These are phyloP conservation scores for Globisporangium paddicum DNA, from an alignment of 352 stramenopile genomes.

Conservation along the genomic window DNA sequence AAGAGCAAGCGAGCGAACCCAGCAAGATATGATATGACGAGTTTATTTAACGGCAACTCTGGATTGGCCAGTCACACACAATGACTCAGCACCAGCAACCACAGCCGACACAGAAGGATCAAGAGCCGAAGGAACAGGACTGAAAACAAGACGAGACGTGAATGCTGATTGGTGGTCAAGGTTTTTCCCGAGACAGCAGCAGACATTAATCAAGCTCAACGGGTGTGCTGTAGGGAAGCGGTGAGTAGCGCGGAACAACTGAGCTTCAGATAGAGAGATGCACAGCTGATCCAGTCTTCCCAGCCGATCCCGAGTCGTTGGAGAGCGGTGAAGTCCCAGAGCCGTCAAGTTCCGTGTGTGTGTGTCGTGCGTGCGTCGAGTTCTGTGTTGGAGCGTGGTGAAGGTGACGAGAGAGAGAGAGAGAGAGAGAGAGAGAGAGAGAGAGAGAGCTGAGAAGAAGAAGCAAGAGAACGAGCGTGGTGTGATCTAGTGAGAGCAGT, in stretches of 20 bases:
- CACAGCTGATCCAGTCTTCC: too few relatives aligned
- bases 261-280: not conserved
- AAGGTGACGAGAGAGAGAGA: not conserved
- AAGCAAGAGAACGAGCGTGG: not conserved
- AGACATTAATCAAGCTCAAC: too few relatives aligned
- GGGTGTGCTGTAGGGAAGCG: too few relatives aligned
- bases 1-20: not conserved
- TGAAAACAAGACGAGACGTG: not conserved
- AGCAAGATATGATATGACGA: slow-evolving; percentile 8
- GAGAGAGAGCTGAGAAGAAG: too few relatives aligned
- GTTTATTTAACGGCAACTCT: slow-evolving; percentile 10
- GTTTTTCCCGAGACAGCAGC: not conserved
- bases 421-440: not conserved
- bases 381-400: not conserved
- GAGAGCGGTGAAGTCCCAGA: not conserved
- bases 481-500: not conserved
- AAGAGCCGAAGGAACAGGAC: not conserved
- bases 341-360: not conserved
- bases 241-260: too few relatives aligned
- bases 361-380: not conserved
- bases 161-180: not conserved
- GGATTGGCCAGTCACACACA: not conserved
- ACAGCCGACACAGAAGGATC: not conserved
- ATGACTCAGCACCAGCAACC: not conserved
- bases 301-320: not conserved